Conservation (phyloP, 2,329 filamentous ascomycete species). For the Daldinia sp. region DNA sequence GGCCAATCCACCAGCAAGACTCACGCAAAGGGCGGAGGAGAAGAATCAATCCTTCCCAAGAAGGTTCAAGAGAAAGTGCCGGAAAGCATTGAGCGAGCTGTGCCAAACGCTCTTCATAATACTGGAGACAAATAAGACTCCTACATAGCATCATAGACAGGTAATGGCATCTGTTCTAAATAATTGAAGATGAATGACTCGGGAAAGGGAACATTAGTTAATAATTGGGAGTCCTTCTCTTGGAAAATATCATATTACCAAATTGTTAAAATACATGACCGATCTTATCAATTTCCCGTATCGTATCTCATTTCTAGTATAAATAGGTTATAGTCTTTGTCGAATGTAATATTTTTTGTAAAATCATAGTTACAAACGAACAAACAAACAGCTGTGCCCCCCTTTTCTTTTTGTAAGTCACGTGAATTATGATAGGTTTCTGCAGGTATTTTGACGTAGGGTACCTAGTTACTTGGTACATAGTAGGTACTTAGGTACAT, state of each 20-base stretch:
- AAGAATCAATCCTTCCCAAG: conserved; percentile 32
- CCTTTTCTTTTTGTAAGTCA: too few species aligned
- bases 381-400: too few species aligned
- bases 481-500: not conserved
- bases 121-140: conserved; percentile 32
- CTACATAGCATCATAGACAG: not conserved
- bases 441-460: too few species aligned
- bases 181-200: not conserved
- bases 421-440: too few species aligned
- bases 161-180: not conserved
- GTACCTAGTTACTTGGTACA: not conserved
- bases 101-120: conserved; percentile 31
- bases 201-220: not conserved
- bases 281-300: not conserved
- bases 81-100: conserved; percentile 27
- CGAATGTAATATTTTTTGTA: too few species aligned
- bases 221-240: not conserved
- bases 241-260: not conserved
- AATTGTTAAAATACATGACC: not conserved
- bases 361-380: too few species aligned
- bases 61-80: conserved; percentile 36
- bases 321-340: too few species aligned
- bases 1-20: conserved; percentile 26
- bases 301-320: too few species aligned
- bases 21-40: conserved; percentile 33